Conservation (phyloP, 306 rosid genomes). For the Pyrus betulifolia region DNA sequence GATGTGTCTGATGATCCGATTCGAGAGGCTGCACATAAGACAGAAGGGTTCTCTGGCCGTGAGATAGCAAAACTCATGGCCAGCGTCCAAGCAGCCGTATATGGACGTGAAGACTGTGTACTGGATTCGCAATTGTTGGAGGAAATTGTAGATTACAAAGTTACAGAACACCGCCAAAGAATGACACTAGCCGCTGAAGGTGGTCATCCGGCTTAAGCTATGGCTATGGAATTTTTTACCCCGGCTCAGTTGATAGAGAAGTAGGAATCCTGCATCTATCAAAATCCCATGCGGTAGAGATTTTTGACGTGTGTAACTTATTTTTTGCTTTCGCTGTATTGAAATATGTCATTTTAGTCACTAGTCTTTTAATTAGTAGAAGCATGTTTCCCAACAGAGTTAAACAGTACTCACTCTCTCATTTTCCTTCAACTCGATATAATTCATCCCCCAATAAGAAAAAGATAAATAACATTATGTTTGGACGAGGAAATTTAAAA, state of each 20-base stretch:
- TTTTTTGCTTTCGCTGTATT: not conserved
- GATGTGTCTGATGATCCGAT: slow-evolving; percentile 67
- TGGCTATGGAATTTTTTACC: not conserved
- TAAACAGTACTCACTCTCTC: not conserved
- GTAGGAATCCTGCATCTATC: not conserved
- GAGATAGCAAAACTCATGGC: slow-evolving; percentile 97
- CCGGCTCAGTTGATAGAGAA: not conserved
- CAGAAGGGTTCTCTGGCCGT: slow-evolving; percentile 96
- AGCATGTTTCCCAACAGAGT: not conserved
- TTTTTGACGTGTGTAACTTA: not conserved
- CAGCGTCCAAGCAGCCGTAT: slow-evolving; percentile 96
- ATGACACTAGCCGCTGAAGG: slow-evolving; percentile 78
- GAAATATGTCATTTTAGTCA: not conserved
- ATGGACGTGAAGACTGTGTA: slow-evolving; percentile 75
- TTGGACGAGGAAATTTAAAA: too few relatives aligned
- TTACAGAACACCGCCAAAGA: slow-evolving; percentile 83
- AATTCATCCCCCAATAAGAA: not conserved
- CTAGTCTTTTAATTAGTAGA: not conserved
- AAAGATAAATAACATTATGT: too few relatives aligned
- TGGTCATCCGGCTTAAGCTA: slow-evolving; percentile 29
- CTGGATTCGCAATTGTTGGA: slow-evolving; percentile 67
- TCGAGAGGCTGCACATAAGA: slow-evolving; percentile 66
- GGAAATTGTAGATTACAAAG: slow-evolving; percentile 89
- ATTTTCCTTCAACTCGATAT: not conserved
- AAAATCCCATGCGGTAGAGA: not conserved